Evolutionary conservation across 768 basidiomycete genomes (phyloP), one percentile per base, ranked within the genome.

Genomic region (Suillus luteus): DNA sequence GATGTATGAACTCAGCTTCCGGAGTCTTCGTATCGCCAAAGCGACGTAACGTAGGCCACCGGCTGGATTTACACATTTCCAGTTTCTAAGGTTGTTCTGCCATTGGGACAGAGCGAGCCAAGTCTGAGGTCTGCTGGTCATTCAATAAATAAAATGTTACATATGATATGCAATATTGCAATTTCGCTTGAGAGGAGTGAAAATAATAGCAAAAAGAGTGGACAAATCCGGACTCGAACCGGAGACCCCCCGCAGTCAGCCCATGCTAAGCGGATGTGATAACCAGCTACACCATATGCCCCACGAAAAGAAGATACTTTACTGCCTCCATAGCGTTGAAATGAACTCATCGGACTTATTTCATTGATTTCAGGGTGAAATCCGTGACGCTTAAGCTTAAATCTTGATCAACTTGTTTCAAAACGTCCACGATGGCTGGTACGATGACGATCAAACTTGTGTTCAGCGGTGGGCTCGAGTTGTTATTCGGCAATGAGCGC

Each of bases 381-480:
- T 24, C 40, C 33, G 33, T 35, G 33, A 35, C 33, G 33, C 33
- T 17, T 33, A 9, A 44, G 19, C 44, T 10, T n/a, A 9, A 14
- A 14, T 40, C 33, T 17, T 43, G 33, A 22, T 49, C 33, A 27
- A 37, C n/a, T 22, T 31, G 46, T n/a, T n/a, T n/a, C n/a, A 24
- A 44, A 19, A 67, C 66, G 61, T 66, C 63, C 27, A 61, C 58
- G 60, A 44, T 59, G 40, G 40, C 62, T 11, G 11, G 19, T 35
- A 72, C 67, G 64, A 67, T 77, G 60, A 33, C 71, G 44, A 66
- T 94, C 68, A 90, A 85, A 64, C 77, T 95, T 68, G 89, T 90
- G 72, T 93, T 95, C 73, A 80, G 91, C 61, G 94, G 94, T 48
- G 94, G 94, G 17, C 86, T 95, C 63, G 95, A 96, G 73, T 82